Evolutionary conservation across 192 early-diverging fungal genomes (phyloP).

Genomic region (Umbelopsis isabellina): DNA sequence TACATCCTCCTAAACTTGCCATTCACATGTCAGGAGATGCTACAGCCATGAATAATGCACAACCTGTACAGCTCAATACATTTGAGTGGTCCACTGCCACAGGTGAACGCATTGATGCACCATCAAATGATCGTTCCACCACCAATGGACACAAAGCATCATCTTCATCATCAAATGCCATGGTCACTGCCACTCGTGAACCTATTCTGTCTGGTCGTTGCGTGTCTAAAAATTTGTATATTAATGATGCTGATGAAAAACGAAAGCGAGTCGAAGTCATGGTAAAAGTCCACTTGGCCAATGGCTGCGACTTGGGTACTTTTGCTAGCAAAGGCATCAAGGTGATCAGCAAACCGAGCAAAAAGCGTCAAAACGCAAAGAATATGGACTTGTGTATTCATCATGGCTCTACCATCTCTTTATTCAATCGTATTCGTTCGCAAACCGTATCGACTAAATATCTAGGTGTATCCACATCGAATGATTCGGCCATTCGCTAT

Average conservation of each 20-base stretch:
- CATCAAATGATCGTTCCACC: constrained; percentile 4
- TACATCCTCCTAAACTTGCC: constrained; percentile 32
- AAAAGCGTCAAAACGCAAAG: constrained; percentile 84
- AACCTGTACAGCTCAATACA: constrained; percentile 13
- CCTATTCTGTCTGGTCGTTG: constrained; percentile 42
- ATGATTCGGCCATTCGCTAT: constrained; percentile 23
- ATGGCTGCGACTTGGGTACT: constrained; percentile 63
- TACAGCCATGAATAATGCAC: constrained; percentile 16
- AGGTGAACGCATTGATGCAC: constrained; percentile 10
- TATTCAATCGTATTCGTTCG: constrained; percentile 89
- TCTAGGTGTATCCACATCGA: constrained; percentile 61
- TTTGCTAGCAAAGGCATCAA: constrained; percentile 81
- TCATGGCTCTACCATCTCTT: constrained; percentile 84
- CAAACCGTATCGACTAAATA: constrained; percentile 92
- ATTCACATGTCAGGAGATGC: constrained; percentile 36
- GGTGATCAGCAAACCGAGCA: constrained; percentile 92
- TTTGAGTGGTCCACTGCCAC: constrained; percentile 16
- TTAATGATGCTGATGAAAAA: constrained; percentile 84
- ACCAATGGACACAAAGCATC: neutral
- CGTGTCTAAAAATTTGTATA: constrained; percentile 81
- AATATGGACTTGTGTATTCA: constrained; percentile 83
- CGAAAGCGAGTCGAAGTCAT: constrained; percentile 75
- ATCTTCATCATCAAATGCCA: neutral
- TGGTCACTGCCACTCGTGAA: constrained; percentile 3
- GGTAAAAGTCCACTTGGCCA: constrained; percentile 70